phyloP scores from a whole-genome alignment of 2,329 filamentous ascomycete species.

The Zasmidium cellare region DNA sequence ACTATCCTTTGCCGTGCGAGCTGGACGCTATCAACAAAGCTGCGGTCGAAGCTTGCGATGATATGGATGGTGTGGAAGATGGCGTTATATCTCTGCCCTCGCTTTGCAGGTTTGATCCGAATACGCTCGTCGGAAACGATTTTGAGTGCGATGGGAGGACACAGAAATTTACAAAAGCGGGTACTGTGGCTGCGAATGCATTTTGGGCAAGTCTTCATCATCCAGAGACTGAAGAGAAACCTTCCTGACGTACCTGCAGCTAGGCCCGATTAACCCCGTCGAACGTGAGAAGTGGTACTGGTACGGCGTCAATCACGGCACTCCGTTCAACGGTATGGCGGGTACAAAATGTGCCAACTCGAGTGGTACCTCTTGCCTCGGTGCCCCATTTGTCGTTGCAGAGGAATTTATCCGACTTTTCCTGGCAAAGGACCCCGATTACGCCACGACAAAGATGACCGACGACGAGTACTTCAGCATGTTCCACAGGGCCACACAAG shows the following conservation, averaged over 20 bases:
- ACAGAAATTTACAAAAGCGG: slow-evolving; percentile 25
- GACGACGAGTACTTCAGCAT: slow-evolving; percentile 28
- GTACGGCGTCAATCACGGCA: slow-evolving; percentile 30
- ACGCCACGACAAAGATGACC: slow-evolving; percentile 34
- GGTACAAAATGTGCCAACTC: slow-evolving; percentile 26
- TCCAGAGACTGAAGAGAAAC: neutral
- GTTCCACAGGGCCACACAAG: slow-evolving; percentile 21
- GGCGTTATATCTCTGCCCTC: slow-evolving; percentile 27
- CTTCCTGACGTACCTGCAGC: neutral
- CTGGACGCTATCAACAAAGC: slow-evolving; percentile 32
- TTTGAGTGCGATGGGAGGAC: slow-evolving; percentile 32
- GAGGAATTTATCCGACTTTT: slow-evolving; percentile 38
- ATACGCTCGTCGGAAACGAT: slow-evolving; percentile 37
- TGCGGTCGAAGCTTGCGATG: slow-evolving; percentile 36
- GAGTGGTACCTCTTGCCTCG: slow-evolving; percentile 14
- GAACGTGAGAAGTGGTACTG: slow-evolving; percentile 26
- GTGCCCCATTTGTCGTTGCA: neutral
- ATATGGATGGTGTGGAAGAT: slow-evolving; percentile 35
- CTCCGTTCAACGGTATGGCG: slow-evolving; percentile 25
- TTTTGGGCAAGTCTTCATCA: slow-evolving; percentile 27
- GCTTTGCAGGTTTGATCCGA: slow-evolving; percentile 30
- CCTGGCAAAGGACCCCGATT: slow-evolving; percentile 34
- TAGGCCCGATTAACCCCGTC: slow-evolving; percentile 27
- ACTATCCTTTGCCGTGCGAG: slow-evolving; percentile 31
- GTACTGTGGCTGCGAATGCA: slow-evolving; percentile 32